These are phyloP conservation scores for Amaranthus tricolor DNA, from an alignment of 179 eudicot species.

Conservation along the genomic window DNA sequence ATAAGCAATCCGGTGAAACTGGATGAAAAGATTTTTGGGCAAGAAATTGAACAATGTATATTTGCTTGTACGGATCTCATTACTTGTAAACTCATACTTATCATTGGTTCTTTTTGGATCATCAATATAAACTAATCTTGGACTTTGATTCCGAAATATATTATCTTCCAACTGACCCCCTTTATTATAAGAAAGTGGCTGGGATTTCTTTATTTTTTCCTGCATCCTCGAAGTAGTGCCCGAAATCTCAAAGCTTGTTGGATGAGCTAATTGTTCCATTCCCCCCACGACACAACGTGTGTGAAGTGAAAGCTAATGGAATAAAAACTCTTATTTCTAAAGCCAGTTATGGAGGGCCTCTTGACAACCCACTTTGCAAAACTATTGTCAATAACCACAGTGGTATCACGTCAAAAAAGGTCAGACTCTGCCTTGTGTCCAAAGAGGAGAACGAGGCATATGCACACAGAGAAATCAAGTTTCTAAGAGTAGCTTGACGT, in stretches of 20 bases:
- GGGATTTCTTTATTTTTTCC: conserved; percentile 48
- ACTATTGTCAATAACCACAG: conserved; percentile 24
- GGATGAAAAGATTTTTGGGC: conserved; percentile 92
- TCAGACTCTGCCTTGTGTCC: conserved; percentile 30
- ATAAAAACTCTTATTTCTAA: conserved; percentile 30
- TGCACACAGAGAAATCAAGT: conserved; percentile 37
- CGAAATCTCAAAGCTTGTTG: conserved; percentile 44
- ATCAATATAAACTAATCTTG: conserved; percentile 66
- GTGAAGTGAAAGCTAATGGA: conserved; percentile 39
- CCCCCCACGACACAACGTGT: conserved; percentile 68
- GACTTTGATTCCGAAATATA: conserved; percentile 55
- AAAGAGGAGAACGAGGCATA: conserved; percentile 42
- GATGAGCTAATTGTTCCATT: conserved; percentile 49
- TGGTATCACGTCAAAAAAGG: conserved; percentile 21
- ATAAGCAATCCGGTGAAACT: conserved; percentile 93
- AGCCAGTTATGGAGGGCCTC: conserved; percentile 24
- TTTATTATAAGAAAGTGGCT: conserved; percentile 49
- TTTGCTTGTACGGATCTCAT: conserved; percentile 88
- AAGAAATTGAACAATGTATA: conserved; percentile 77
- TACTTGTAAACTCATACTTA: conserved; percentile 67
- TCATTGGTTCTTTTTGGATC: conserved; percentile 76
- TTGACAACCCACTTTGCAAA: conserved; percentile 31
- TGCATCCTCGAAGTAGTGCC: conserved; percentile 44
- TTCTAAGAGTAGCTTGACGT: conserved; percentile 29
- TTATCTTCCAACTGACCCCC: conserved; percentile 76